A percentile compares a stretch with the other conserved stretches of the same genome.
Evolutionary conservation across 106 monocot genomes (phyloP).

Genomic region (Dioscorea zingiberensis): DNA sequence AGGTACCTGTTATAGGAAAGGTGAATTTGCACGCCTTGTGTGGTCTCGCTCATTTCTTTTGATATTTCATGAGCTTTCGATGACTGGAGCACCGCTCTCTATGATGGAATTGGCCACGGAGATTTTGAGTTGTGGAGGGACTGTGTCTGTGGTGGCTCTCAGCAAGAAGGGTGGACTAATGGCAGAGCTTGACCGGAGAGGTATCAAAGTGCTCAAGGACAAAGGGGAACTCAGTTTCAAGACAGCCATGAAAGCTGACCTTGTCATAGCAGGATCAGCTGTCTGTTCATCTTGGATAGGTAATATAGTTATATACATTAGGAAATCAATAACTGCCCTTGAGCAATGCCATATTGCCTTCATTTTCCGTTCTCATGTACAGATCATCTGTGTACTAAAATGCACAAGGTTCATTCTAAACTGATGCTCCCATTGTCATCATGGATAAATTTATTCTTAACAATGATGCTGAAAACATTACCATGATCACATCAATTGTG

Average conservation of each 20-base stretch:
- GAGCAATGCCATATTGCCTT: no score
- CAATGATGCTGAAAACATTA: no score
- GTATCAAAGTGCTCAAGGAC: conserved; percentile 71
- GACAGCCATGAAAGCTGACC: conserved; percentile 69
- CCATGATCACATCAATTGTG: no score
- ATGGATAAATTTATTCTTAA: no score
- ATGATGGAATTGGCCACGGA: conserved; percentile 96
- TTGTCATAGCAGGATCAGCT: conserved; percentile 85
- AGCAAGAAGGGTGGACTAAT: conserved; percentile 82
- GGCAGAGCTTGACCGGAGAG: conserved; percentile 63
- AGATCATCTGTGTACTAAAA: no score
- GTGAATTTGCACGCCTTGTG: conserved; percentile 61
- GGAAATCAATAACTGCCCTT: no score
- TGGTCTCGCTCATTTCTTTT: conserved; percentile 66
- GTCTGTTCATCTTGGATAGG: conserved; percentile 96
- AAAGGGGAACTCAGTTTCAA: conserved; percentile 61
- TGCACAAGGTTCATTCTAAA: no score
- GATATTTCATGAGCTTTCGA: conserved; percentile 92
- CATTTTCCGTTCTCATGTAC: no score
- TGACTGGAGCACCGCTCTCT: conserved; percentile 92
- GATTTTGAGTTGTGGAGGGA: conserved; percentile 77
- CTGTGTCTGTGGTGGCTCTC: conserved; percentile 63
- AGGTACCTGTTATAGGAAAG: conserved; percentile 54
- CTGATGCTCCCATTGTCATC: no score
- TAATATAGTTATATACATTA: conserved; percentile 19